Conservation (phyloP, 23 red algal genomes). For the Rhodosorus marinus region DNA sequence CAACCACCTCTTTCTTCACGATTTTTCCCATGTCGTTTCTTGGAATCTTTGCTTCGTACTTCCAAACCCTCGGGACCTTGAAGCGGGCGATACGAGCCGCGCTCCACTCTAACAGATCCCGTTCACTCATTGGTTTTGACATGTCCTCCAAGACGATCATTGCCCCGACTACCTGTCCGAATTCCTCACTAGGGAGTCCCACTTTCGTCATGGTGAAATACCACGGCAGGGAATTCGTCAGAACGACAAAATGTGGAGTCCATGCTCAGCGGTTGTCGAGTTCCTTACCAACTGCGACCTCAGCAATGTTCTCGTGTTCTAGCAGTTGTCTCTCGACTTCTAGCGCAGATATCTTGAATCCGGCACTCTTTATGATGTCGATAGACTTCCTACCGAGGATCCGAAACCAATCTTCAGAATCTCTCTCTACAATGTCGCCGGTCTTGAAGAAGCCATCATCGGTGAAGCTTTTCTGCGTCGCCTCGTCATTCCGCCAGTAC, state of each 20-base stretch:
- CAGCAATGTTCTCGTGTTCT: constrained; percentile 18
- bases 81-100: constrained; percentile 16
- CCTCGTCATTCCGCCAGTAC: constrained; percentile 35
- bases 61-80: constrained; percentile 30
- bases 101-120: constrained; percentile 7
- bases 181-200: constrained; percentile 27
- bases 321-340: constrained; percentile 56
- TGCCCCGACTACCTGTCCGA: constrained; percentile 50
- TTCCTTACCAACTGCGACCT: constrained; percentile 36
- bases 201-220: too few species aligned
- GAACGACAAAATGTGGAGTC: too few species aligned
- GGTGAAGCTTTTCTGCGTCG: constrained; percentile 38
- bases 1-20: constrained; percentile 25
- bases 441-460: constrained; percentile 69
- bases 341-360: constrained; percentile 74
- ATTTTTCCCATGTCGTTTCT: constrained; percentile 80
- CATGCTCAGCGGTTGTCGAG: too few species aligned
- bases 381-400: constrained; percentile 44
- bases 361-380: constrained; percentile 73
- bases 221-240: too few species aligned
- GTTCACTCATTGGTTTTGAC: background rate
- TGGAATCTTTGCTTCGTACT: constrained; percentile 37
- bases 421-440: constrained; percentile 58
- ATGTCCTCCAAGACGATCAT: constrained; percentile 17
- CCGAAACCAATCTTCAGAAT: constrained; percentile 5